phyloP scores from a whole-genome alignment of 2,329 filamentous ascomycete genomes.

The Alternaria arbusti region DNA sequence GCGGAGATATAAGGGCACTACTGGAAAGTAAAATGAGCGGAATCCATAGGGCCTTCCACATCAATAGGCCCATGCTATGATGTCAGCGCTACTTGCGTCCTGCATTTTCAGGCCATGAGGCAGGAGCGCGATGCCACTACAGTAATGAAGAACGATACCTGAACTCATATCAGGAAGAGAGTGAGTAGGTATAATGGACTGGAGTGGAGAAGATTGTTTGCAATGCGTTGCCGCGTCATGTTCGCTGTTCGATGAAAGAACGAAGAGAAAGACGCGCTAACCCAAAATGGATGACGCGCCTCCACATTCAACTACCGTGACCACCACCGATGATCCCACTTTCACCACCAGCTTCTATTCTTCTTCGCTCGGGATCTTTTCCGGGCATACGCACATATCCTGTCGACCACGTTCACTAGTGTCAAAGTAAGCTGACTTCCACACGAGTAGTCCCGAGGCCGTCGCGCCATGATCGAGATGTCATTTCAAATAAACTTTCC shows the following conservation, averaged over 20 bases:
- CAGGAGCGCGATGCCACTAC: neutral
- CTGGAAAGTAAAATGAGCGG: neutral
- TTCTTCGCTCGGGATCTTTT: neutral
- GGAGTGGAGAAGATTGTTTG: neutral
- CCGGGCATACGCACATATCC: neutral
- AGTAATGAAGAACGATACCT: neutral
- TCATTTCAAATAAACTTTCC: neutral
- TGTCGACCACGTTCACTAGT: neutral
- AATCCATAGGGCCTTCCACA: neutral
- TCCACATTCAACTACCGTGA: neutral
- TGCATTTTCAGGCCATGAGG: neutral
- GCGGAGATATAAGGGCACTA: neutral
- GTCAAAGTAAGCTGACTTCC: neutral
- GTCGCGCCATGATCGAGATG: neutral
- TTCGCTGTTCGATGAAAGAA: neutral
- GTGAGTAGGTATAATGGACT: neutral
- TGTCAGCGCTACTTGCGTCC: neutral
- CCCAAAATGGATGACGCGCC: neutral
- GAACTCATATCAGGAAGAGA: neutral
- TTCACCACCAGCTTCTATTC: neutral
- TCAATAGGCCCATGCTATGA: neutral
- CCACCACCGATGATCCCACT: neutral
- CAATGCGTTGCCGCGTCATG: neutral
- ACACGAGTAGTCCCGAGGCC: neutral
- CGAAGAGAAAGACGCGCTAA: neutral